A percentile compares a stretch with the other conserved stretches of the same genome.
These are phyloP conservation scores for Cladophialophora carrionii DNA, from an alignment of 2,329 filamentous ascomycete species.

Conservation along the genomic window DNA sequence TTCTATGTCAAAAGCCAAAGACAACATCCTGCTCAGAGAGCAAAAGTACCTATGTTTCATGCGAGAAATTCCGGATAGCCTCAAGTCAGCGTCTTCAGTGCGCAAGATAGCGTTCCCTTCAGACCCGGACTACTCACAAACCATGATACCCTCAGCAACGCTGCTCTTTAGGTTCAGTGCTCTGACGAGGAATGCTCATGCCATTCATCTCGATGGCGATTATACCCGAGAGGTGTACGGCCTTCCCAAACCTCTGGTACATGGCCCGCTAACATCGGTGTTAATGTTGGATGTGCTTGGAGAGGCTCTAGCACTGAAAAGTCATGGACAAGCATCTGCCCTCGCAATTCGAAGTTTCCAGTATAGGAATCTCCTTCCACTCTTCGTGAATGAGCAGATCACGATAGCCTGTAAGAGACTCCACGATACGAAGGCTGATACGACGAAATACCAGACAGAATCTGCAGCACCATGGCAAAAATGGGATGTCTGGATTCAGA, in stretches of 20 bases:
- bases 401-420: constrained; percentile 65
- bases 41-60: constrained; percentile 67
- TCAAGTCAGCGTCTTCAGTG: constrained; percentile 18
- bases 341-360: constrained; percentile 61
- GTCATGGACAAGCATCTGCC: background rate
- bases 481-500: constrained; percentile 58
- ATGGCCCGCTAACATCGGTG: constrained; percentile 79
- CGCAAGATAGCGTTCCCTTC: constrained; percentile 42
- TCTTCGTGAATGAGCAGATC: constrained; percentile 74
- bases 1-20: constrained; percentile 17
- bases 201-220: constrained; percentile 78
- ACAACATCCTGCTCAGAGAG: constrained; percentile 58
- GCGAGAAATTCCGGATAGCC: constrained; percentile 47
- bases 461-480: constrained; percentile 65
- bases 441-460: constrained; percentile 56
- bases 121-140: constrained; percentile 59
- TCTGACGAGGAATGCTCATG: constrained; percentile 88
- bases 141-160: constrained; percentile 66
- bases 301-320: constrained; percentile 16
- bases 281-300: constrained; percentile 71
- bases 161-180: constrained; percentile 90
- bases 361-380: constrained; percentile 79
- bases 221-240: constrained; percentile 74
- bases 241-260: constrained; percentile 75
- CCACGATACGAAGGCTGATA: constrained; percentile 20